phyloP scores from a whole-genome alignment of 345 rosid species.

The Brassica cretica region DNA sequence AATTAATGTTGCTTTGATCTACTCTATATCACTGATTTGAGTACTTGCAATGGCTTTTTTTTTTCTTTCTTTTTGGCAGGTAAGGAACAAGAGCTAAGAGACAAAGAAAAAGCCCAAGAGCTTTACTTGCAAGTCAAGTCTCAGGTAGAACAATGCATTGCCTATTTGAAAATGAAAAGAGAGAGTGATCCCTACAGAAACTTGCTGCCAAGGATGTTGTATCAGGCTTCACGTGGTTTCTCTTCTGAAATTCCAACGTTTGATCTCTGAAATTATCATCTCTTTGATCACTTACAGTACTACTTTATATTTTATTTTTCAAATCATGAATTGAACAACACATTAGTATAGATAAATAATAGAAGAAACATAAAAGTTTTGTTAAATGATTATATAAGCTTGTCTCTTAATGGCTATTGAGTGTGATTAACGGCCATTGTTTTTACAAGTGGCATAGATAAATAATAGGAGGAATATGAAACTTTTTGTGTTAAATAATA shows the following conservation, averaged over 20 bases:
- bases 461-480: background rate
- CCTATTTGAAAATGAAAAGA: slow-evolving; percentile 60
- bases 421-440: too few relatives aligned
- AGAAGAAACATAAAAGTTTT: background rate
- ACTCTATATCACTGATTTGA: background rate
- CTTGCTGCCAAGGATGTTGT: slow-evolving; percentile 49
- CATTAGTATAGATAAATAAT: background rate
- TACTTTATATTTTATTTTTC: background rate
- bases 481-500: background rate
- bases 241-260: slow-evolving; percentile 63
- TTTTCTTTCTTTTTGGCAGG: slow-evolving; percentile 34
- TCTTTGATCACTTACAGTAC: background rate
- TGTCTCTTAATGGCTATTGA: too few relatives aligned
- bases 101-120: slow-evolving; percentile 56
- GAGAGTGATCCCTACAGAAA: slow-evolving; percentile 68
- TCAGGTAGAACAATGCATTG: slow-evolving; percentile 60
- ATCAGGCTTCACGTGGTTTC: slow-evolving; percentile 51
- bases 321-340: background rate
- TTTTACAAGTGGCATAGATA: background rate
- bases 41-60: background rate
- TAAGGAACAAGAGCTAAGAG: slow-evolving; percentile 50
- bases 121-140: slow-evolving; percentile 62
- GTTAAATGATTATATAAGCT: too few relatives aligned
- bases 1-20: background rate
- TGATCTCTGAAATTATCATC: slow-evolving; percentile 42